Percentiles rank a stretch among this genome's conserved stretches.
Evolutionary conservation across 225 moss, liverwort and hornwort genomes (phyloP).

Genomic region (Sphagnum tenellum): DNA sequence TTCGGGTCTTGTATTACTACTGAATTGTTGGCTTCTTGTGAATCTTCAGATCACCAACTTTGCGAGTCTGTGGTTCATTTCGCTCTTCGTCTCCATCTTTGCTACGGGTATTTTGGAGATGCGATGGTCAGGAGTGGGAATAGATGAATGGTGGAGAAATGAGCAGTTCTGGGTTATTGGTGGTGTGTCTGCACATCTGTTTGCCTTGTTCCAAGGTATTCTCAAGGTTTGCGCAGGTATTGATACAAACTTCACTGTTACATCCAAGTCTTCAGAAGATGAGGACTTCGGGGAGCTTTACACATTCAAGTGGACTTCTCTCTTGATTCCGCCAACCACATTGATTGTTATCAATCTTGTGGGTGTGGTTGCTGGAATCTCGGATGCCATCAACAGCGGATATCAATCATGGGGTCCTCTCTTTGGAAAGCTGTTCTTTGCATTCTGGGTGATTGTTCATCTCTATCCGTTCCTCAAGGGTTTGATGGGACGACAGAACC

Average conservation of each 20-base stretch:
- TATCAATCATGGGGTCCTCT: constrained; percentile 87
- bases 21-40: background rate
- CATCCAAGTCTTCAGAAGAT: constrained; percentile 75
- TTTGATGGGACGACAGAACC: constrained; percentile 88
- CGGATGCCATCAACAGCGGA: constrained; percentile 89
- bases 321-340: constrained; percentile 79
- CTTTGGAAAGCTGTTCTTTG: constrained; percentile 95
- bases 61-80: constrained; percentile 81
- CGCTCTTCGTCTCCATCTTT: constrained; percentile 84
- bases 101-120: constrained; percentile 85
- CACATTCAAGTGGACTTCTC: constrained; percentile 74
- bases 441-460: constrained; percentile 98
- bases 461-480: constrained; percentile 96
- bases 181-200: constrained; percentile 81
- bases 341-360: constrained; percentile 76
- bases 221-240: constrained; percentile 83
- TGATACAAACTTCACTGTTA: constrained; percentile 90
- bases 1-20: background rate
- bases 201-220: constrained; percentile 85
- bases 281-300: constrained; percentile 77
- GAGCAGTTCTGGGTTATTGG: constrained; percentile 99
- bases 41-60: constrained; percentile 83
- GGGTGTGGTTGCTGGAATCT: constrained; percentile 93
- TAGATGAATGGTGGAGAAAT: constrained; percentile 97
- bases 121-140: constrained; percentile 84